Base-by-base conservation (phyloP, 139 green algal species). In the Picochlorum sp. region DNA sequence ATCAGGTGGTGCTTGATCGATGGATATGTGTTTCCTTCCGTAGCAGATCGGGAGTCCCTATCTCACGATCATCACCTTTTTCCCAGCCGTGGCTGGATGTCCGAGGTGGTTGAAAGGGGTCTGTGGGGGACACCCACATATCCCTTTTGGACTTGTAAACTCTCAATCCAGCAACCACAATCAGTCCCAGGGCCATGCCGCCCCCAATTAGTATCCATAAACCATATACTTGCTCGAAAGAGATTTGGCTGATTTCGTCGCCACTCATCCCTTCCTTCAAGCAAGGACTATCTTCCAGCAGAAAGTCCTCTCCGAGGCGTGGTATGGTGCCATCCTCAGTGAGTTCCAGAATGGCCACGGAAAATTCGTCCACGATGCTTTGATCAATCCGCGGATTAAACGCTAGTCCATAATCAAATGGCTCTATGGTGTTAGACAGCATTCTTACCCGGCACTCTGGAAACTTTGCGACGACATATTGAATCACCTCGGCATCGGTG, bases 361-460 rank as follows among this genome's bases (percentile, higher is more conserved):
- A 59, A 38, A 66, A 59, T 10, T n/a, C 24, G 18, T 41, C 28
- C 16, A 66, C 60, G 11, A 66, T 11, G 9, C 16, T 24, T 13
- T 41, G 15, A 20, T 66, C 34, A 59, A 44, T 58, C n/a, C 24
- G 6, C 0, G 20, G 6, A 21, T 41, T 66, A 41, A 66, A 66
- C 4, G 60, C 60, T 6, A 66, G 7, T 13, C 31, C 60, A 45
- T 59, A 66, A 9, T 66, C 60, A 57, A 66, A 66, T 15, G 60
- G 60, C n/a, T 45, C 15, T 20, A 66, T 45, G 20, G 15, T 56
- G 23, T 66, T 28, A 4, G 60, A 44, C 30, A 66, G 21, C 14
- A 66, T 24, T 5, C 49, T n/a, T 3, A 66, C 9, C 9, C 15
- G 13, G 23, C 60, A 66, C 4, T 20, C 60, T 59, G 60, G 31